Percentiles rank a stretch among this genome's conserved stretches.
Evolutionary conservation across 1,139 yeast species (phyloP).

Genomic region (Ashbya aceris): DNA sequence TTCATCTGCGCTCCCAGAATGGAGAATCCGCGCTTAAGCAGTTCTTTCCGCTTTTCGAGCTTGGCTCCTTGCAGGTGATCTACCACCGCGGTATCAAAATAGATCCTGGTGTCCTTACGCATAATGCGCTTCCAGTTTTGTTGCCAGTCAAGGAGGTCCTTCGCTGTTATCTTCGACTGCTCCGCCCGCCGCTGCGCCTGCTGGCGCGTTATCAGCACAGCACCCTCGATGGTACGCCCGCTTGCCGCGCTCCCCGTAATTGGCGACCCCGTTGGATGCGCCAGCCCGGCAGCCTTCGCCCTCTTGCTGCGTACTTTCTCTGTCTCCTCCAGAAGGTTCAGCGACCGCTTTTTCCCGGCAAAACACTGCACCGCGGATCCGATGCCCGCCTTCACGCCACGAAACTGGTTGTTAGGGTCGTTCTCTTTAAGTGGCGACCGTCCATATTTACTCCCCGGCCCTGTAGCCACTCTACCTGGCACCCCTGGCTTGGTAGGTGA

Average conservation of each 20-base stretch:
- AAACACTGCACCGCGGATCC: constrained; percentile 5
- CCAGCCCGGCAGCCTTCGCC: constrained; percentile 7
- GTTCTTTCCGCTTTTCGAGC: constrained; percentile 44
- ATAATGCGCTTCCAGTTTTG: constrained; percentile 71
- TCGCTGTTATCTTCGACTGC: constrained; percentile 13
- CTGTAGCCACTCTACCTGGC: neutral
- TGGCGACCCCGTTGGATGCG: neutral
- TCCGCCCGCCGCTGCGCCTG: constrained; percentile 9
- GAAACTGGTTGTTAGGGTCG: constrained; percentile 21
- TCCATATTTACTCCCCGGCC: constrained; percentile 4
- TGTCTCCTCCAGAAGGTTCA: constrained; percentile 14
- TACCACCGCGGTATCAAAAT: constrained; percentile 66
- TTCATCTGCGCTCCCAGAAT: constrained; percentile 57
- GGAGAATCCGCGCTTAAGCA: constrained; percentile 36
- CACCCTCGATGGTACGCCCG: constrained; percentile 28
- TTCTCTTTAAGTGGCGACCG: constrained; percentile 29
- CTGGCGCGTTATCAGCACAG: constrained; percentile 2
- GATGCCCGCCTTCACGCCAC: constrained; percentile 6
- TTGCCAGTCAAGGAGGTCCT: constrained; percentile 65
- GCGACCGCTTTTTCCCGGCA: constrained; percentile 16
- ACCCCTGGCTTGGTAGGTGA: neutral
- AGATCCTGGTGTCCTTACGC: constrained; percentile 57
- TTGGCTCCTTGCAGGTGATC: constrained; percentile 36
- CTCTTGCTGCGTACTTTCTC: constrained; percentile 8
- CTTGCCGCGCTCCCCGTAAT: neutral